These are phyloP conservation scores for Rutstroemia sydowiana DNA, from an alignment of 2,329 filamentous ascomycete genomes.

Conservation along the genomic window DNA sequence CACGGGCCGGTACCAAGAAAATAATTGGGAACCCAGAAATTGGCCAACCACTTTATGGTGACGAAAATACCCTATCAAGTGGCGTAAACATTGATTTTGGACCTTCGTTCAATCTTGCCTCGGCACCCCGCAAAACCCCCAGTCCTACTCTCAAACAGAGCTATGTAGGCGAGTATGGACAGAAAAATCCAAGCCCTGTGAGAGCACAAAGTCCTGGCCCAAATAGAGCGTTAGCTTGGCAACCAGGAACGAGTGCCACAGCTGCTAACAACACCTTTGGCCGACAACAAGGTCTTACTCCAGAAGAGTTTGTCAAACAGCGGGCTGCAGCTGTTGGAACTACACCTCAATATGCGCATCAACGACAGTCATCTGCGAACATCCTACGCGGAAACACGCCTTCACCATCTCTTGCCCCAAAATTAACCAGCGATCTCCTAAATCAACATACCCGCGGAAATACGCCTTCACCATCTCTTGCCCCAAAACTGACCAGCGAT, in stretches of 20 bases:
- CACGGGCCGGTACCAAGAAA: conserved; percentile 72
- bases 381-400: conserved; percentile 35
- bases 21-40: conserved; percentile 51
- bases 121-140: conserved; percentile 18
- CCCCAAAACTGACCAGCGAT: conserved; percentile 39
- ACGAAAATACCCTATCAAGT: conserved; percentile 7
- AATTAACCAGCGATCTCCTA: conserved; percentile 37
- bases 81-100: conserved; percentile 74
- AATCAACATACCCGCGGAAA: conserved; percentile 30
- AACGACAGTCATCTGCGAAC: conserved; percentile 47
- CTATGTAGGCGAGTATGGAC: conserved; percentile 13
- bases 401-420: conserved; percentile 39
- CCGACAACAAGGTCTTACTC: conserved; percentile 46
- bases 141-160: conserved; percentile 54
- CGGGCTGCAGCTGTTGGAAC: conserved; percentile 53
- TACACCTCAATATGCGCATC: conserved; percentile 51
- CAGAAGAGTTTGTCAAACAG: conserved; percentile 80
- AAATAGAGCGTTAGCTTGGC: conserved; percentile 65
- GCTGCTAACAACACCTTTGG: conserved; percentile 39
- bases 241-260: conserved; percentile 55
- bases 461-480: conserved; percentile 40
- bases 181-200: conserved; percentile 38
- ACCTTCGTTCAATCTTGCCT: conserved; percentile 56
- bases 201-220: not conserved
- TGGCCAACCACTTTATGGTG: conserved; percentile 34